Conservation (phyloP, 2,329 filamentous ascomycete genomes). For the Ophiostoma pallidulum region DNA sequence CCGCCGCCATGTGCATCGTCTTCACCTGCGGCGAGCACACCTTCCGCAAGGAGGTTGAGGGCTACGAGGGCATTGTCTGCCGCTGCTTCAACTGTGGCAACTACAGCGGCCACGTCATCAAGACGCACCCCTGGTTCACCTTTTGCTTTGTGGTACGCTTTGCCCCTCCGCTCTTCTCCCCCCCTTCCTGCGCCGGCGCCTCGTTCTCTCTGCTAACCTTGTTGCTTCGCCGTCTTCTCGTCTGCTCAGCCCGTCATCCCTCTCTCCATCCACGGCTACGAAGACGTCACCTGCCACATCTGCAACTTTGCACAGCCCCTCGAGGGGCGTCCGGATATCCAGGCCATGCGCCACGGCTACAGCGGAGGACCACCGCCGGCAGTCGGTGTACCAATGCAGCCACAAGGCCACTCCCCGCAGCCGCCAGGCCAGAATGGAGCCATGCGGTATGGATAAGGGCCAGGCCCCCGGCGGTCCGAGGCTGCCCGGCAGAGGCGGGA, state of each 20-base stretch:
- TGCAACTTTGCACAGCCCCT: constrained; percentile 67
- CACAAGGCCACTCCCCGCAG: constrained; percentile 21
- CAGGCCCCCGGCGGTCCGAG: too few species aligned
- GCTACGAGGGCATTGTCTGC: constrained; percentile 52
- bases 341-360: constrained; percentile 34
- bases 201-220: neutral
- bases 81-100: constrained; percentile 61
- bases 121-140: constrained; percentile 65
- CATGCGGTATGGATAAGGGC: constrained; percentile 23
- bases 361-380: constrained; percentile 14
- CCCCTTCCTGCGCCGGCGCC: neutral
- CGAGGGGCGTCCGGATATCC: constrained; percentile 46
- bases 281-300: constrained; percentile 63
- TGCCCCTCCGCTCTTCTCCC: neutral
- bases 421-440: constrained; percentile 18
- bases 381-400: constrained; percentile 25
- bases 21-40: constrained; percentile 54
- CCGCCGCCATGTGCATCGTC: constrained; percentile 46
- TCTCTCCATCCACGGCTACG: constrained; percentile 56
- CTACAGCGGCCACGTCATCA: constrained; percentile 50
- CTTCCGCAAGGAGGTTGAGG: constrained; percentile 48
- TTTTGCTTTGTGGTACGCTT: constrained; percentile 61
- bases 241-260: constrained; percentile 54
- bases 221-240: neutral
- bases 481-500: too few species aligned